Conservation (phyloP, 2,329 filamentous ascomycete species). For the Colletotrichum orchidophilum region DNA sequence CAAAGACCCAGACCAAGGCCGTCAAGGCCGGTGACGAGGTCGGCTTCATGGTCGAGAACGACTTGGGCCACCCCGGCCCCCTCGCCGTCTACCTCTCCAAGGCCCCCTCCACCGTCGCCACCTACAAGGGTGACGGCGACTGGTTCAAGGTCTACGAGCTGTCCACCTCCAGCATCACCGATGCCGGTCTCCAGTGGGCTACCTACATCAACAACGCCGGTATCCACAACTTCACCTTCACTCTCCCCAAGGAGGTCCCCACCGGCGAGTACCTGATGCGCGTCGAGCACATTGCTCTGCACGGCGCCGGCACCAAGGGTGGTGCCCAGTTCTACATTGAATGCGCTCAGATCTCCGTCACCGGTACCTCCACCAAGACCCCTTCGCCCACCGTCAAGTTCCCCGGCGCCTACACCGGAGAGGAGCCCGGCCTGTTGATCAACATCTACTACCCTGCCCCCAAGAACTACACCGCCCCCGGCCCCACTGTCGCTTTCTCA, state of each 20-base stretch:
- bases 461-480: slow-evolving; percentile 44
- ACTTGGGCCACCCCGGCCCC: slow-evolving; percentile 50
- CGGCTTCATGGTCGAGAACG: slow-evolving; percentile 49
- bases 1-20: slow-evolving; percentile 46
- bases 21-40: slow-evolving; percentile 51
- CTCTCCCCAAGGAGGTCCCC: slow-evolving; percentile 50
- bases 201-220: slow-evolving; percentile 42
- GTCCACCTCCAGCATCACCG: slow-evolving; percentile 41
- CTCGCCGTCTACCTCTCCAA: slow-evolving; percentile 49
- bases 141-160: slow-evolving; percentile 50
- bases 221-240: slow-evolving; percentile 49
- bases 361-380: slow-evolving; percentile 43
- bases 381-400: slow-evolving; percentile 43
- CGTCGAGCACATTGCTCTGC: slow-evolving; percentile 48
- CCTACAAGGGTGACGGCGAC: slow-evolving; percentile 46
- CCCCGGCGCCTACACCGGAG: slow-evolving; percentile 45
- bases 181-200: slow-evolving; percentile 44
- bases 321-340: slow-evolving; percentile 50
- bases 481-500: slow-evolving; percentile 46
- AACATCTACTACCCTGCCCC: slow-evolving; percentile 47
- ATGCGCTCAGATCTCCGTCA: slow-evolving; percentile 46
- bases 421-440: slow-evolving; percentile 45
- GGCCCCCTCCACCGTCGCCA: slow-evolving; percentile 41
- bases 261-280: slow-evolving; percentile 47
- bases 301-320: slow-evolving; percentile 41